Evolutionary conservation across 352 stramenopile genomes (phyloP).

Genomic region (Pythium inflatum): DNA sequence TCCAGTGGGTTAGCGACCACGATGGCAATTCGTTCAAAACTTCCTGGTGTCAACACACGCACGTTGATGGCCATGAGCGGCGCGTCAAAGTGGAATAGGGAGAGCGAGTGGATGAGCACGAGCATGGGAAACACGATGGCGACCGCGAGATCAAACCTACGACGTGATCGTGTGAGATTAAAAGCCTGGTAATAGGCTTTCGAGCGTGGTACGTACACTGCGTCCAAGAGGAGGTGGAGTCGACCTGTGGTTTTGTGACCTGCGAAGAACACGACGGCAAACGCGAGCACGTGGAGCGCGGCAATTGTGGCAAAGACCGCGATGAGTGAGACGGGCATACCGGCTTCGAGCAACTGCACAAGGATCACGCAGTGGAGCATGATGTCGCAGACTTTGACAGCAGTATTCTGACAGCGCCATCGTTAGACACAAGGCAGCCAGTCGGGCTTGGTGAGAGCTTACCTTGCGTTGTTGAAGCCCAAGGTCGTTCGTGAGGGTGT

Average conservation of each 20-base stretch:
- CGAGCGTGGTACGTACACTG: slow-evolving; percentile 4
- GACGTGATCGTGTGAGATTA: background rate
- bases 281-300: background rate
- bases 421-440: background rate
- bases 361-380: slow-evolving; percentile 10
- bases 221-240: slow-evolving; percentile 4
- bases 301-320: slow-evolving; percentile 3
- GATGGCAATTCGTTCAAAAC: slow-evolving; percentile 41
- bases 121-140: slow-evolving; percentile 38
- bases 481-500: no score
- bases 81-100: slow-evolving; percentile 39
- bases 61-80: slow-evolving; percentile 33
- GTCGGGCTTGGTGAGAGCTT: no score
- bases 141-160: slow-evolving; percentile 39
- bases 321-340: background rate
- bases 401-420: background rate
- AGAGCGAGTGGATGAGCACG: slow-evolving; percentile 32
- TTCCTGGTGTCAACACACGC: slow-evolving; percentile 30
- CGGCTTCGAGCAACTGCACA: slow-evolving; percentile 7
- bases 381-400: slow-evolving; percentile 8
- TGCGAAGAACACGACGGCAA: background rate
- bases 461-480: no score
- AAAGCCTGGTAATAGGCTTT: background rate
- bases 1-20: slow-evolving; percentile 37
- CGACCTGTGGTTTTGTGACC: background rate